phyloP scores from a whole-genome alignment of 257 asterid genomes.

The Petunia secreta region DNA sequence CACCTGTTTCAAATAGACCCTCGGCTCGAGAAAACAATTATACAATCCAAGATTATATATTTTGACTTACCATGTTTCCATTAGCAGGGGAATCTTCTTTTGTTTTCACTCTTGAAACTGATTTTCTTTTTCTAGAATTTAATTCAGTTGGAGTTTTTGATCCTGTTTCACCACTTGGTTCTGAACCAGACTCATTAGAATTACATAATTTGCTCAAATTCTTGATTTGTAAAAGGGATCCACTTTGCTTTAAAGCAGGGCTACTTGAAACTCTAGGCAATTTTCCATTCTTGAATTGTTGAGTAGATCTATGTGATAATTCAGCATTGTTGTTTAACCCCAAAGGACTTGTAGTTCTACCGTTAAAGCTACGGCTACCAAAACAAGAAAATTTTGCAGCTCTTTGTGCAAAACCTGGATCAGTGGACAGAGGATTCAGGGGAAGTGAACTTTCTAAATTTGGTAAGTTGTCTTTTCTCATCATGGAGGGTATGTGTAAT shows the following conservation, averaged over 20 bases:
- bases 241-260: conserved; percentile 58
- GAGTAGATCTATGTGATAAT: conserved; percentile 42
- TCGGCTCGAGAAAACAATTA: too few relatives aligned
- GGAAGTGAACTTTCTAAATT: conserved; percentile 43
- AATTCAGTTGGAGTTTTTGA: conserved; percentile 49
- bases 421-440: conserved; percentile 52
- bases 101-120: conserved; percentile 36
- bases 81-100: conserved; percentile 49
- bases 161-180: conserved; percentile 58
- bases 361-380: conserved; percentile 78
- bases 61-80: conserved; percentile 42
- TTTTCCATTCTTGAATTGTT: conserved; percentile 37
- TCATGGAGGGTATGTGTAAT: conserved; percentile 35
- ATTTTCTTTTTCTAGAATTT: conserved; percentile 74
- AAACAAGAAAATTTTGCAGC: conserved; percentile 89
- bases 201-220: conserved; percentile 35
- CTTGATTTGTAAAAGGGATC: conserved; percentile 44
- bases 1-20: too few relatives aligned
- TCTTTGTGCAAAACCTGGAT: conserved; percentile 83
- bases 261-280: conserved; percentile 71
- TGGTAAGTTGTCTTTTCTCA: conserved; percentile 35
- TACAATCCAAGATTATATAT: not conserved
- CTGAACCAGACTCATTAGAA: conserved; percentile 53
- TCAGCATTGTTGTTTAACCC: conserved; percentile 40
- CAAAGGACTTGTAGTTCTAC: conserved; percentile 41